Base-by-base conservation (phyloP, 495 filamentous ascomycete species). In the Podospora fimiseda region DNA sequence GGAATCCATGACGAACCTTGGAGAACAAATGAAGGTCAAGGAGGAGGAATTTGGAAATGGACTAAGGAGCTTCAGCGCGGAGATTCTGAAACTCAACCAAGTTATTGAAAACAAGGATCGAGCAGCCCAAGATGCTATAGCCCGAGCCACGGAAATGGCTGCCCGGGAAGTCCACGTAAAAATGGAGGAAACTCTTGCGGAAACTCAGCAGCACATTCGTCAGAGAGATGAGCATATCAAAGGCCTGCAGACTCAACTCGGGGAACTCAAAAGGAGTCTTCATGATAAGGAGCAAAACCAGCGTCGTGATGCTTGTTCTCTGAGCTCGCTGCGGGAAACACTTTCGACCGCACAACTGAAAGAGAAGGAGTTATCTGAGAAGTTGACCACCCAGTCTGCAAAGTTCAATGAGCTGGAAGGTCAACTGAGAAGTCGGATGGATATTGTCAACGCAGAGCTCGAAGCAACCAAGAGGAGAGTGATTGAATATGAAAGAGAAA, bases 81-180 rank as follows among this genome's bases (percentile, higher is more conserved):
- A 55, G n/a, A 30, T 60, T n/a, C 24, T 45, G 3, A 54, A 58
- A 20, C 51, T 67, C 9, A 47, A 51, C 11, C 51, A 66, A 23
- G 14, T 48, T 13, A 3, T 67, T 3, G 48, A 50, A 16, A 56
- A 60, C 4, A 58, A 58, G 22, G 60, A 67, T 1, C 50, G 27
- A 16, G 18, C 24, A 1, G 23, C 24, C 1, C 15, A 14, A n/a
- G 22, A 2, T 1, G 45, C 43, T 8, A 24, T 46, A 9, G 21
- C 44, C 2, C 9, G 53, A 9, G 55, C 55, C 0, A 41, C 18
- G 9, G 50, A 53, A 15, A 23, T 6, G n/a, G 50, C 45, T 21
- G 50, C 45, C 4, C 50, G 33, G 9, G 50, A 58, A 21, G 21
- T 22, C 27, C 5, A 43, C 14, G n/a, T 14, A 21, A 21, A 56